Evolutionary conservation across 2,329 filamentous ascomycete genomes (phyloP).

Genomic region (Nothomitra cinnamomea): DNA sequence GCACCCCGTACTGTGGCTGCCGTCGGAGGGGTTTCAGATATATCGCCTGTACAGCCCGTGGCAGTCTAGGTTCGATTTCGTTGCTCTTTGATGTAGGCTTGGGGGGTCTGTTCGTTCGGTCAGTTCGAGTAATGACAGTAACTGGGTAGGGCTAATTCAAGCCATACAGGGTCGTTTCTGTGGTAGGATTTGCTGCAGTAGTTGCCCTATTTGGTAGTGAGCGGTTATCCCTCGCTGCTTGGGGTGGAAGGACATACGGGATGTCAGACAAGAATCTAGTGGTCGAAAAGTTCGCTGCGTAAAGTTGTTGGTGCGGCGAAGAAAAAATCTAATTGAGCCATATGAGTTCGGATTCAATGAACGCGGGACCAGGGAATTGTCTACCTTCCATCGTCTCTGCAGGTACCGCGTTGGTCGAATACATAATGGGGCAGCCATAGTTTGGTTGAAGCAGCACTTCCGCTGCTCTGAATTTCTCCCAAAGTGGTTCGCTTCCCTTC

Average conservation of each 20-base stretch:
- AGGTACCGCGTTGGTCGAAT: slow-evolving; percentile 2
- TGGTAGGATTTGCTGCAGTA: neutral
- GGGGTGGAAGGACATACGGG: neutral
- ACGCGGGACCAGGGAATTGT: neutral
- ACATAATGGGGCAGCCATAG: slow-evolving; percentile 3
- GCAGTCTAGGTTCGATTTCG: slow-evolving; percentile 36
- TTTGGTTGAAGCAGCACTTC: neutral
- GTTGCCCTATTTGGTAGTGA: neutral
- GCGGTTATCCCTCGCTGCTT: neutral
- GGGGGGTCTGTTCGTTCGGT: neutral
- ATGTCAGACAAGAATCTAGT: neutral
- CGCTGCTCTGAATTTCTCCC: neutral
- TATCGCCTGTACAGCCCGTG: slow-evolving; percentile 66
- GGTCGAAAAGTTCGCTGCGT: slow-evolving; percentile 12
- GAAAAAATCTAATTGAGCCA: neutral
- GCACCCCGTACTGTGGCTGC: slow-evolving; percentile 56
- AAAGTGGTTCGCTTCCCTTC: neutral
- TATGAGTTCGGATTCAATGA: neutral
- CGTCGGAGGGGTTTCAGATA: slow-evolving; percentile 74
- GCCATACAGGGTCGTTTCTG: neutral
- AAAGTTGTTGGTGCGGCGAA: neutral
- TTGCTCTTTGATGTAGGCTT: neutral
- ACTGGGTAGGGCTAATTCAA: neutral
- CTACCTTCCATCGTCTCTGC: slow-evolving; percentile 2
- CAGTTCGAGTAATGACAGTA: neutral